Conservation (phyloP, 164 flowering plant species). For the Vitis amurensis region DNA sequence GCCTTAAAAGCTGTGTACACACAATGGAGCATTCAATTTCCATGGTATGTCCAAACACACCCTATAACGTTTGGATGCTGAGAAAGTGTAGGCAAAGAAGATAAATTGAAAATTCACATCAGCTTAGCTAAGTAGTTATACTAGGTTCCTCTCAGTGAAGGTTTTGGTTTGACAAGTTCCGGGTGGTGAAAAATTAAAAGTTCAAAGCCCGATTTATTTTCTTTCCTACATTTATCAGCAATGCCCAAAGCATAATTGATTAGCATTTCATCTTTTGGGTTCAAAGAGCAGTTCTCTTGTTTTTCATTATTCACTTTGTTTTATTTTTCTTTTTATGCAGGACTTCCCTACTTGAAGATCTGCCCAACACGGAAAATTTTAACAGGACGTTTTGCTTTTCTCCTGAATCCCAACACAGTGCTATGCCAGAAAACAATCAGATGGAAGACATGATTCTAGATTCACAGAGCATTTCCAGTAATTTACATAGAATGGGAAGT, state of each 20-base stretch:
- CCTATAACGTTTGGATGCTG: too few relatives aligned
- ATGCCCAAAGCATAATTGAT: background rate
- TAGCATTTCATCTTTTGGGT: background rate
- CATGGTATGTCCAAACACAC: slow-evolving; percentile 3
- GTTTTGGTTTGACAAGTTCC: too few relatives aligned
- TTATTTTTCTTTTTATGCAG: slow-evolving; percentile 33
- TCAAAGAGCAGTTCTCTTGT: background rate
- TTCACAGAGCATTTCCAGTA: slow-evolving; percentile 12
- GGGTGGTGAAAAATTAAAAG: too few relatives aligned
- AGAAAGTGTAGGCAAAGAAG: too few relatives aligned
- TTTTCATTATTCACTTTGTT: background rate
- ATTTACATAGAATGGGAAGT: slow-evolving; percentile 12
- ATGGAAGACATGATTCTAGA: slow-evolving; percentile 14
- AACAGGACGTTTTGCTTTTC: slow-evolving; percentile 11
- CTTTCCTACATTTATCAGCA: too few relatives aligned
- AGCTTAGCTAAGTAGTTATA: too few relatives aligned
- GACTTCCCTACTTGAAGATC: slow-evolving; percentile 39
- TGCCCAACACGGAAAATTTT: slow-evolving; percentile 10
- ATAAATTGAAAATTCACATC: too few relatives aligned
- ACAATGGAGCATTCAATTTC: background rate
- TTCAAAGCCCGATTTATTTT: too few relatives aligned
- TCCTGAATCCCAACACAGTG: slow-evolving; percentile 14
- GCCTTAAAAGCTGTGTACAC: background rate
- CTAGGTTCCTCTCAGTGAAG: too few relatives aligned
- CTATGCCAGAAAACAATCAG: slow-evolving; percentile 11